Percentiles rank a stretch among this genome's conserved stretches.
phyloP scores from a whole-genome alignment of 768 basidiomycete species.

The Lentinula lateritia region DNA sequence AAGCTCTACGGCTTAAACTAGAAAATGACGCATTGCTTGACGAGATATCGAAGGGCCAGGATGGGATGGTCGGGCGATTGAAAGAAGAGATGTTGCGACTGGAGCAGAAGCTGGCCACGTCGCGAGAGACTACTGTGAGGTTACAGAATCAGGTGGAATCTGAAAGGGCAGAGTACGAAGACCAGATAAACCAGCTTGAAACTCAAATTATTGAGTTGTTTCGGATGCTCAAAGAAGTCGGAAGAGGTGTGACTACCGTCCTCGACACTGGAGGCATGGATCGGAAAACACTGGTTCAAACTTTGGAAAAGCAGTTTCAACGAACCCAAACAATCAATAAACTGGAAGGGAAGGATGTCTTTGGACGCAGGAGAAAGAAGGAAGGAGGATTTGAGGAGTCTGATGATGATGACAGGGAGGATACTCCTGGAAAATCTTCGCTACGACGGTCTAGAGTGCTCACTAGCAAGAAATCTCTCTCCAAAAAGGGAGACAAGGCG shows the following conservation, averaged over 20 bases:
- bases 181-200: slow-evolving; percentile 83
- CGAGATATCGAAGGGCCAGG: slow-evolving; percentile 74
- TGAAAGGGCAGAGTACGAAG: slow-evolving; percentile 78
- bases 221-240: slow-evolving; percentile 85
- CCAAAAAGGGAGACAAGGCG: slow-evolving; percentile 25
- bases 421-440: slow-evolving; percentile 53
- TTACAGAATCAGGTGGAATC: slow-evolving; percentile 73
- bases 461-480: slow-evolving; percentile 23
- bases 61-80: slow-evolving; percentile 79
- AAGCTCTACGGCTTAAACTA: slow-evolving; percentile 59
- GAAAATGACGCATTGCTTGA: slow-evolving; percentile 83
- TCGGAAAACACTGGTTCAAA: slow-evolving; percentile 73
- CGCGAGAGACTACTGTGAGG: slow-evolving; percentile 70
- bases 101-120: slow-evolving; percentile 75
- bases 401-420: slow-evolving; percentile 37
- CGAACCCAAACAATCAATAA: slow-evolving; percentile 80
- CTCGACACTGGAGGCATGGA: slow-evolving; percentile 69
- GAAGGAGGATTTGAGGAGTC: slow-evolving; percentile 3
- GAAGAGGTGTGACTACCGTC: slow-evolving; percentile 70
- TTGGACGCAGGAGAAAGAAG: slow-evolving; percentile 17
- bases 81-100: slow-evolving; percentile 63
- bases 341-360: slow-evolving; percentile 63
- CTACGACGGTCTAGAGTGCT: slow-evolving; percentile 27
- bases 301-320: slow-evolving; percentile 78
- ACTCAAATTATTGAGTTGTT: slow-evolving; percentile 92